phyloP scores from a whole-genome alignment of 2,329 filamentous ascomycete genomes.

The Microdochium paspali region DNA sequence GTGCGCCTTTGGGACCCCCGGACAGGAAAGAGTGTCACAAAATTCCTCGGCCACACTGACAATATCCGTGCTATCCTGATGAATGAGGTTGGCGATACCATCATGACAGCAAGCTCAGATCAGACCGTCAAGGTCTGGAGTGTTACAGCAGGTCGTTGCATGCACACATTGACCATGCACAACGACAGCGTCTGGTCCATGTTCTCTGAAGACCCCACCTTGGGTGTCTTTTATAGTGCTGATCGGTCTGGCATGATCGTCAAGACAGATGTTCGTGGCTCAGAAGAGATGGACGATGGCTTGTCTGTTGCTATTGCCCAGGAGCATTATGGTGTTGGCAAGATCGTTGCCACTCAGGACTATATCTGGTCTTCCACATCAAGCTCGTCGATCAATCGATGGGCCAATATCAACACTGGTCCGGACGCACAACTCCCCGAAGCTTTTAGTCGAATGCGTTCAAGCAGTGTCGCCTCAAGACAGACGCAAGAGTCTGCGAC shows the following conservation, averaged over 20 bases:
- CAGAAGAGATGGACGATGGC: slow-evolving; percentile 71
- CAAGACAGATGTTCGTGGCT: slow-evolving; percentile 81
- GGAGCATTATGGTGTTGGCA: slow-evolving; percentile 75
- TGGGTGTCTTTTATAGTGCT: slow-evolving; percentile 88
- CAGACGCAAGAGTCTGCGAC: slow-evolving; percentile 24
- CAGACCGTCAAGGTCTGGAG: slow-evolving; percentile 99
- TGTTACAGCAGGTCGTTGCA: slow-evolving; percentile 85
- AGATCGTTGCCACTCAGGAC: slow-evolving; percentile 58
- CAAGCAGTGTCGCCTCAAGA: slow-evolving; percentile 26
- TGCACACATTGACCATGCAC: slow-evolving; percentile 98
- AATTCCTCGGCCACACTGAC: slow-evolving; percentile 93
- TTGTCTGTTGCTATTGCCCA: slow-evolving; percentile 84
- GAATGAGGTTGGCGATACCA: slow-evolving; percentile 78
- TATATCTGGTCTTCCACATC: slow-evolving; percentile 87
- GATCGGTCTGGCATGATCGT: slow-evolving; percentile 90
- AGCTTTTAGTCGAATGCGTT: slow-evolving; percentile 35
- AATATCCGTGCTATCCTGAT: slow-evolving; percentile 88
- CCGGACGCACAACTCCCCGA: slow-evolving; percentile 59
- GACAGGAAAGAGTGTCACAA: slow-evolving; percentile 83
- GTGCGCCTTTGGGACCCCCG: slow-evolving; percentile 87
- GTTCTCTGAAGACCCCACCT: slow-evolving; percentile 75
- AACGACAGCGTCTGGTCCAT: slow-evolving; percentile 97
- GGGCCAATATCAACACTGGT: slow-evolving; percentile 76
- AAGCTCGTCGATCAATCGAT: slow-evolving; percentile 85
- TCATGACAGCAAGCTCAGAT: slow-evolving; percentile 91